A percentile compares a stretch with the other conserved stretches of the same genome.
phyloP scores from a whole-genome alignment of 768 basidiomycete species.

The Dentipellis sp. region DNA sequence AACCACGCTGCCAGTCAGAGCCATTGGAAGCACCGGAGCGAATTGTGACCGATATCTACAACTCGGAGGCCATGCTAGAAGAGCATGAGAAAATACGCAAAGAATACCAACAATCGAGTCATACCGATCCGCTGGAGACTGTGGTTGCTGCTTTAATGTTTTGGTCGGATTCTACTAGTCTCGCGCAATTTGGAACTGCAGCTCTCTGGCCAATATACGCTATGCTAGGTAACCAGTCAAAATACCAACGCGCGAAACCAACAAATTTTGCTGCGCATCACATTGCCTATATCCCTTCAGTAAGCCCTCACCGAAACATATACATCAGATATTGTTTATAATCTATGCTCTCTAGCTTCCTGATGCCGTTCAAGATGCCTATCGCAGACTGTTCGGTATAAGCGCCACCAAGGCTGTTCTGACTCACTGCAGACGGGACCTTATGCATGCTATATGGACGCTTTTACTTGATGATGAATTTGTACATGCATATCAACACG shows the following conservation, averaged over 20 bases:
- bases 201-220: constrained; percentile 18
- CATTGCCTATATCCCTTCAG: constrained; percentile 17
- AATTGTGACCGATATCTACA: no score
- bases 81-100: no score
- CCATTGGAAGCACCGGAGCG: no score
- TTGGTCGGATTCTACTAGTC: constrained; percentile 20
- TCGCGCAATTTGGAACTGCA: constrained; percentile 19
- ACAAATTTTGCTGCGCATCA: constrained; percentile 10
- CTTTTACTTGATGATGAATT: constrained; percentile 17
- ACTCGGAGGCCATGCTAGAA: no score
- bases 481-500: constrained; percentile 18
- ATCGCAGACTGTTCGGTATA: constrained; percentile 7
- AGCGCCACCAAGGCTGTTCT: constrained; percentile 14
- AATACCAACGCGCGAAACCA: constrained; percentile 13
- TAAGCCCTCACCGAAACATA: no score
- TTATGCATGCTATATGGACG: constrained; percentile 23
- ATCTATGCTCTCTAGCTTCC: constrained; percentile 17
- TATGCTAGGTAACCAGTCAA: constrained; percentile 15
- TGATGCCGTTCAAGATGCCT: constrained; percentile 21
- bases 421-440: constrained; percentile 23
- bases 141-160: neutral
- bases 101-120: no score
- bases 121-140: neutral
- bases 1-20: no score
- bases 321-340: no score